These are phyloP conservation scores for Clitopilus hobsonii DNA, from an alignment of 768 basidiomycete species.

Conservation along the genomic window DNA sequence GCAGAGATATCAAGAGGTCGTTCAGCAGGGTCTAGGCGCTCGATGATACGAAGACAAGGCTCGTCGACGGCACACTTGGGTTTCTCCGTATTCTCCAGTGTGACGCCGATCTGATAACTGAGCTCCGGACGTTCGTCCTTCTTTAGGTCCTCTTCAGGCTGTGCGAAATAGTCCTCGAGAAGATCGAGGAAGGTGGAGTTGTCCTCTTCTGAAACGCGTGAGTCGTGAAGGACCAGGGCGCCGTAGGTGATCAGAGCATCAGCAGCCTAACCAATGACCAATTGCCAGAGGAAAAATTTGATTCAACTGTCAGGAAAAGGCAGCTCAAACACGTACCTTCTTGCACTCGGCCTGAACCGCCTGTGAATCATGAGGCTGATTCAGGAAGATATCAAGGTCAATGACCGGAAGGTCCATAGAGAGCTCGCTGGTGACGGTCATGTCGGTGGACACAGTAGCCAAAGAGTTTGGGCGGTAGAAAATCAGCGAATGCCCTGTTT, in stretches of 20 bases:
- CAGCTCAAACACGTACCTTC: constrained; percentile 38
- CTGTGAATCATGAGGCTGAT: constrained; percentile 37
- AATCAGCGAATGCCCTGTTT: neutral
- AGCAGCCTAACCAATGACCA: constrained; percentile 51
- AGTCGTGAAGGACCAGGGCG: constrained; percentile 82
- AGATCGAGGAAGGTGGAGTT: constrained; percentile 83
- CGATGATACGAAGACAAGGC: constrained; percentile 78
- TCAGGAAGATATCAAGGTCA: constrained; percentile 71
- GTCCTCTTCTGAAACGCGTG: constrained; percentile 76
- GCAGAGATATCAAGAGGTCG: constrained; percentile 80
- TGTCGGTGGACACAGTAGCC: constrained; percentile 6
- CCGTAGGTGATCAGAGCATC: constrained; percentile 80
- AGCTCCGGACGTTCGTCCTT: constrained; percentile 82
- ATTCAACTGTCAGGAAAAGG: neutral
- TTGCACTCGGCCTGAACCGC: constrained; percentile 56
- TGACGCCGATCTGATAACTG: constrained; percentile 90
- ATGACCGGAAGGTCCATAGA: constrained; percentile 64
- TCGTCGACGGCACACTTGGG: constrained; percentile 82
- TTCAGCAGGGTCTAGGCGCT: constrained; percentile 68
- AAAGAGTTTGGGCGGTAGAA: neutral
- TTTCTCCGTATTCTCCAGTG: constrained; percentile 95
- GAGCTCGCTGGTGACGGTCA: constrained; percentile 29
- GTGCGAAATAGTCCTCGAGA: constrained; percentile 90
- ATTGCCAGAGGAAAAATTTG: constrained; percentile 1
- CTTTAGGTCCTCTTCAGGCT: constrained; percentile 54